Percentiles rank a stretch among this genome's conserved stretches.
Conservation (phyloP, 345 rosid genomes). For the Carallia brachiata region DNA sequence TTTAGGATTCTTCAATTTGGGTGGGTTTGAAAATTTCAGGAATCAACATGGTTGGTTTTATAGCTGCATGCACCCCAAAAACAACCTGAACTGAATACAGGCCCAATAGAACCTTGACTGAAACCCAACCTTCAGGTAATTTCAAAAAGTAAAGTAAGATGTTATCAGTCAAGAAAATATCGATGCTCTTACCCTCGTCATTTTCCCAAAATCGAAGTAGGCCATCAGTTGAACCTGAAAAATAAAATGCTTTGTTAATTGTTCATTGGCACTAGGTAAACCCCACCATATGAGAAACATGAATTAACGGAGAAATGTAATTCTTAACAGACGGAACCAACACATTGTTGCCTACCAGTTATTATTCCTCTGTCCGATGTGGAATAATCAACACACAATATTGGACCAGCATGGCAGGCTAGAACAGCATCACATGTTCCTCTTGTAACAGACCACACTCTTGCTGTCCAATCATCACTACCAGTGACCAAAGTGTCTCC, state of each 20-base stretch:
- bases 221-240: constrained; percentile 96
- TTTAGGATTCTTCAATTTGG: too few relatives aligned
- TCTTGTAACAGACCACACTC: constrained; percentile 93
- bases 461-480: constrained; percentile 99
- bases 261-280: neutral
- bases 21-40: too few relatives aligned
- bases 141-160: neutral
- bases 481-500: constrained; percentile 92
- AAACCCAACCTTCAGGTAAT: neutral
- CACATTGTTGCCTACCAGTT: constrained; percentile 52
- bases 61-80: too few relatives aligned
- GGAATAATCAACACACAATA: constrained; percentile 81
- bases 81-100: too few relatives aligned
- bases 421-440: constrained; percentile 91
- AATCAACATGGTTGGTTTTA: too few relatives aligned
- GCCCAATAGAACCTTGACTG: neutral
- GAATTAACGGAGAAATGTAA: too few relatives aligned
- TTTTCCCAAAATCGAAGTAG: constrained; percentile 98
- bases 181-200: constrained; percentile 63
- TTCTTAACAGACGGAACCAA: too few relatives aligned
- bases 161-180: neutral
- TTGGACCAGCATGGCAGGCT: constrained; percentile 97
- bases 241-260: constrained; percentile 16
- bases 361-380: constrained; percentile 81
- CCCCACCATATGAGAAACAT: neutral